A percentile compares a stretch with the other conserved stretches of the same genome.
Evolutionary conservation across 176 grass and related monocot species (phyloP).

Genomic region (Dendrocalamus sinicus): DNA sequence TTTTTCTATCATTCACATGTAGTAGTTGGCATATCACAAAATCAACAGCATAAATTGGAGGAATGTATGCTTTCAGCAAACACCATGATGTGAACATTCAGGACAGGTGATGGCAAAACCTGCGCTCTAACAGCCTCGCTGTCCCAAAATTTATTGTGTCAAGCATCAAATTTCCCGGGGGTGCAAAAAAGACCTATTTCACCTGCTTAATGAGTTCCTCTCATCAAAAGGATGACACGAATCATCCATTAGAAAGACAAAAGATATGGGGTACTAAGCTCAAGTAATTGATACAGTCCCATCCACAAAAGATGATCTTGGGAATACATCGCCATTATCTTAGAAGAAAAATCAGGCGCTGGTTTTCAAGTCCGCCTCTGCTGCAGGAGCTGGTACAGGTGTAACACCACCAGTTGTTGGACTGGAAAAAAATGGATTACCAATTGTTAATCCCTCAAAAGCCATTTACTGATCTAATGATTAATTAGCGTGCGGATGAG

Average conservation of each 20-base stretch:
- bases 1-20: neutral
- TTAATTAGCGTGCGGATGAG: neutral
- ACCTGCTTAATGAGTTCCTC: conserved; percentile 77
- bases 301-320: conserved; percentile 37
- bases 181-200: conserved; percentile 42
- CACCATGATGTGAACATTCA: neutral
- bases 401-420: conserved; percentile 88
- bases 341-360: conserved; percentile 49
- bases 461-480: neutral
- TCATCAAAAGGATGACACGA: conserved; percentile 61
- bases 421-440: conserved; percentile 51
- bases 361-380: conserved; percentile 47
- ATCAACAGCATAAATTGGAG: neutral
- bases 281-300: conserved; percentile 42
- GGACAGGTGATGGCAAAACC: conserved; percentile 44
- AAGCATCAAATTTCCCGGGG: conserved; percentile 32
- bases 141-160: conserved; percentile 62
- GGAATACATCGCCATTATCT: conserved; percentile 49
- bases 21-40: neutral
- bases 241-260: conserved; percentile 59
- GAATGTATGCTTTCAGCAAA: conserved; percentile 20
- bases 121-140: conserved; percentile 45
- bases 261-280: conserved; percentile 47
- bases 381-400: conserved; percentile 50
- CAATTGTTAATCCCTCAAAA: conserved; percentile 27